Base-by-base conservation (phyloP, 495 filamentous ascomycete genomes). In the Jackrogersella minutella region DNA sequence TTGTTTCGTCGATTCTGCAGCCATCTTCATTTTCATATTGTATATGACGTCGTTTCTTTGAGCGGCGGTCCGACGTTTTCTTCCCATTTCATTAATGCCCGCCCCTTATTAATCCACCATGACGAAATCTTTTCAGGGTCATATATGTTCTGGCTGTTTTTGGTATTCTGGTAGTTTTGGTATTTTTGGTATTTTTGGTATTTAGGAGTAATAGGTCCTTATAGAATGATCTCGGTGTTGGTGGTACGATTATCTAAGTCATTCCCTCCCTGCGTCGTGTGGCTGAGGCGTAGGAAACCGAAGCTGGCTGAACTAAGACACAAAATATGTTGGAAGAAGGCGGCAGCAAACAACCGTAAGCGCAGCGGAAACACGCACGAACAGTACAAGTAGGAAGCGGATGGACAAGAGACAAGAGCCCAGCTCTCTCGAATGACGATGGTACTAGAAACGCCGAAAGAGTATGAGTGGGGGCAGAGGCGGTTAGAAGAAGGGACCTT, bases 41-140 rank as follows among this genome's bases (percentile, higher is more conserved):
- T 57, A 58, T 60, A 64, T 71, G 70, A 70, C 70, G 72, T 74
- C 70, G 72, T 69, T 21, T 63, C 40, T 59, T 55, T 63, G 44
- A 60, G n/a, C 17, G 19, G n/a, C 17, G 19, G 33, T 40, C 62
- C 68, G 56, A 40, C 63, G 33, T 62, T 61, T 66, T 54, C 63
- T 66, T 62, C 68, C 62, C 68, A 70, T 62, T 37, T 70, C 58
- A 56, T 21, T 16, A 63, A 10, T 50, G 19, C 4, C 43, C 40
- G 54, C 22, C 39, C 39, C 57, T 73, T 67, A 73, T 71, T 71
- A 68, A 59, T 16, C 57, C 37, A 46, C 51, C 71, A 73, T 73
- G 43, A 21, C 59, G 50, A 63, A 16, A 44, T 13, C 26, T 16
- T 39, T 37, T 13, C n/a, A 57, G 14, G 19, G 37, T 55, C 22